phyloP scores from a whole-genome alignment of 164 flowering plant species.

The Berberis thunbergii region DNA sequence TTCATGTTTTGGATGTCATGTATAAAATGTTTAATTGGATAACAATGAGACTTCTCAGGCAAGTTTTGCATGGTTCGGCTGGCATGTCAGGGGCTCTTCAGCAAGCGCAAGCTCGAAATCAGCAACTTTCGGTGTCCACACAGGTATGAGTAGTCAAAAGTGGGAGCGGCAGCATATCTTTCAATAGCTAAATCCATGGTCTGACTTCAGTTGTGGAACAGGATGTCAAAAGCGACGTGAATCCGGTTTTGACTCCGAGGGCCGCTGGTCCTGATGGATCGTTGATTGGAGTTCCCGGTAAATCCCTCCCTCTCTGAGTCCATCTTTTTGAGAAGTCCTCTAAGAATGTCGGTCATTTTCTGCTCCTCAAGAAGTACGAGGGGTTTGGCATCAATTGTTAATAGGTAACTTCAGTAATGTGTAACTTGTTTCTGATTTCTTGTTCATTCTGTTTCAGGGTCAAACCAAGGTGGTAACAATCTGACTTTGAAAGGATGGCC shows the following conservation, averaged over 20 bases:
- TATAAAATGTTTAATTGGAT: constrained; percentile 3
- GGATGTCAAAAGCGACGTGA: constrained; percentile 65
- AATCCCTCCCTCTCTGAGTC: neutral
- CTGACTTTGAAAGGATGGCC: constrained; percentile 99
- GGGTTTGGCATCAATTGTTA: too few relatives aligned
- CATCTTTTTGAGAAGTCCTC: neutral
- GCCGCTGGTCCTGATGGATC: constrained; percentile 72
- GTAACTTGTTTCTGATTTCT: neutral
- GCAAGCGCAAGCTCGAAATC: constrained; percentile 84
- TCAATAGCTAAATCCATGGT: neutral
- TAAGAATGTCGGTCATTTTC: too few relatives aligned
- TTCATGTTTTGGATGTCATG: neutral
- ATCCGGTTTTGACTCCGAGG: constrained; percentile 53
- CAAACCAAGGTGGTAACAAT: constrained; percentile 85
- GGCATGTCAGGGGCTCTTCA: constrained; percentile 61
- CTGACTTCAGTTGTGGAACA: constrained; percentile 21
- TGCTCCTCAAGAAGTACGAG: too few relatives aligned
- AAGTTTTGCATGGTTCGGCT: constrained; percentile 81
- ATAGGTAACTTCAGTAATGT: neutral
- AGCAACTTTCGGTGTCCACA: constrained; percentile 69
- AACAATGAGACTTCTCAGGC: constrained; percentile 37
- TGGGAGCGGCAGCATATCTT: neutral
- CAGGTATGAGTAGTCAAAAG: constrained; percentile 32
- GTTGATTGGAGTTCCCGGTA: constrained; percentile 73
- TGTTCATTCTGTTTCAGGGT: constrained; percentile 39